Conservation (phyloP, 371 early-diverging fungal genomes). For the Apophysomyces elegans region DNA sequence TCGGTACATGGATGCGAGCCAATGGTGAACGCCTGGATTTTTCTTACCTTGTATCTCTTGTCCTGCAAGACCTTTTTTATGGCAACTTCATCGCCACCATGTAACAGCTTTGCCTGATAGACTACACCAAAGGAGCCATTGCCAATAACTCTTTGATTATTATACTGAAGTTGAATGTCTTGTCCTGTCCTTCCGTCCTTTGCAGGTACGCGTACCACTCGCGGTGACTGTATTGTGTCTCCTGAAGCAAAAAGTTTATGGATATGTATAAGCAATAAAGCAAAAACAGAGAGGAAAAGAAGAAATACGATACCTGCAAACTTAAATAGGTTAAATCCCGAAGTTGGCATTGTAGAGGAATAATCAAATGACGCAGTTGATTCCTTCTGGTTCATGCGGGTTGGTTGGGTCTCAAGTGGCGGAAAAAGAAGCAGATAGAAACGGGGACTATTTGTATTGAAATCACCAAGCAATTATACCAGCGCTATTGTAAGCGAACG, state of each 20-base stretch:
- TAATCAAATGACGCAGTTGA: slow-evolving; percentile 2
- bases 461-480: not conserved
- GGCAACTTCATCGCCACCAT: slow-evolving; percentile 80
- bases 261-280: not conserved
- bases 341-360: slow-evolving; percentile 1
- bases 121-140: slow-evolving; percentile 98
- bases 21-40: not conserved
- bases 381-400: slow-evolving; percentile 7
- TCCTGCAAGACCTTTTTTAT: slow-evolving; percentile 97
- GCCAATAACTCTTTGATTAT: slow-evolving; percentile 88
- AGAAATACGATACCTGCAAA: not conserved
- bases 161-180: slow-evolving; percentile 83
- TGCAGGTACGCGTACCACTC: slow-evolving; percentile 56
- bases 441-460: not conserved
- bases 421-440: not conserved
- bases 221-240: slow-evolving; percentile 14
- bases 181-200: slow-evolving; percentile 87
- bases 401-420: not conserved
- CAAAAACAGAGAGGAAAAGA: too few relatives aligned
- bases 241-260: slow-evolving; percentile 6
- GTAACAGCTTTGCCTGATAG: slow-evolving; percentile 86
- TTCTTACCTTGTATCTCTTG: slow-evolving; percentile 87
- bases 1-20: slow-evolving; percentile 4
- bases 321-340: slow-evolving; percentile 4
- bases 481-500: not conserved